Percentiles rank a stretch among this genome's conserved stretches.
These are phyloP conservation scores for Ottelia alismoides DNA, from an alignment of 106 monocot species.

Conservation along the genomic window DNA sequence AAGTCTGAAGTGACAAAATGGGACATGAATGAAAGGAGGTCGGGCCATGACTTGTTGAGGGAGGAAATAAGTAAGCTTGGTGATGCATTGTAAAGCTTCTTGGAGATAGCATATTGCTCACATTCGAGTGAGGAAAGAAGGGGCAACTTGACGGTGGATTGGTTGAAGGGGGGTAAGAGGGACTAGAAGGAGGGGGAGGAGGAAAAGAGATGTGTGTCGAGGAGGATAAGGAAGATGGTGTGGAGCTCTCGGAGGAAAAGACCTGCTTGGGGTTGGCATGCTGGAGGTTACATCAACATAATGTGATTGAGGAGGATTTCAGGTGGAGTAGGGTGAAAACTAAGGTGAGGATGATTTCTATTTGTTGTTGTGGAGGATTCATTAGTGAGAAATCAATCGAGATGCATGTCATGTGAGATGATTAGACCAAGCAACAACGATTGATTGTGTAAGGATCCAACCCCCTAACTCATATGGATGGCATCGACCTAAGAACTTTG, in stretches of 20 bases:
- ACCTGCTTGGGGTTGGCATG: constrained; percentile 50
- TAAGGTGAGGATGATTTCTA: constrained; percentile 36
- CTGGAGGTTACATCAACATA: constrained; percentile 53
- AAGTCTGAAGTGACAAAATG: constrained; percentile 44
- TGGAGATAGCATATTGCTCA: constrained; percentile 51
- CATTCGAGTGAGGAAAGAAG: constrained; percentile 49
- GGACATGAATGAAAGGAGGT: constrained; percentile 91
- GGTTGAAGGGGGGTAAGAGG: constrained; percentile 34
- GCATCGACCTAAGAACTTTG: no score
- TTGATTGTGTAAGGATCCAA: no score
- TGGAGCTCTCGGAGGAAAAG: constrained; percentile 57
- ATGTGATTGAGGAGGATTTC: constrained; percentile 69
- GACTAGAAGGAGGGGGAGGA: constrained; percentile 35
- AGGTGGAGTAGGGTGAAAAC: constrained; percentile 53
- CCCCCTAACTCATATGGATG: no score
- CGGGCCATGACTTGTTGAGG: constrained; percentile 84
- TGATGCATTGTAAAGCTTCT: constrained; percentile 89
- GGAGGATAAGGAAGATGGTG: constrained; percentile 75
- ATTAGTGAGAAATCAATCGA: no score
- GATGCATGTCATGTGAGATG: no score
- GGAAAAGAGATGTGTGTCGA: constrained; percentile 58
- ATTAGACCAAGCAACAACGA: no score
- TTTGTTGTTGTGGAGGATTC: constrained; percentile 16
- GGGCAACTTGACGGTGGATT: constrained; percentile 46
- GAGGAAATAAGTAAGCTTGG: constrained; percentile 64